These are phyloP conservation scores for Cladosporium sp. DNA, from an alignment of 2,329 filamentous ascomycete genomes.

Conservation along the genomic window DNA sequence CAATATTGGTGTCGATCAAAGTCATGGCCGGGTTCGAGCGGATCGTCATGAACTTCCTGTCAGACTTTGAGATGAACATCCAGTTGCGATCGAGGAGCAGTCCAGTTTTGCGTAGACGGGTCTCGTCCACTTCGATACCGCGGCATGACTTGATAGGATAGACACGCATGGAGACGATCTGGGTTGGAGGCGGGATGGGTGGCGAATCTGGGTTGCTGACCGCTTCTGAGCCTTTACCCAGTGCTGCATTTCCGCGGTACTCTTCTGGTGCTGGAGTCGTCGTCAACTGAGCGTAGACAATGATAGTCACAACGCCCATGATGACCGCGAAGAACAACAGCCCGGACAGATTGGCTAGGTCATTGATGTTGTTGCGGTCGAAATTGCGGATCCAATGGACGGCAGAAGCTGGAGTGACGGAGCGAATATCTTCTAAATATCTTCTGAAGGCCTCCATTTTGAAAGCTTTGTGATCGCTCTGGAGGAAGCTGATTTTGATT, in stretches of 20 bases:
- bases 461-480: not conserved
- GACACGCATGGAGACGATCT: slow-evolving; percentile 49
- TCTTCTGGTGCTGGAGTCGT: slow-evolving; percentile 18
- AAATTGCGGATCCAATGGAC: slow-evolving; percentile 8
- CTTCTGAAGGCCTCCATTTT: not conserved
- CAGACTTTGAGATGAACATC: slow-evolving; percentile 58
- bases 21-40: slow-evolving; percentile 60
- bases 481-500: not conserved
- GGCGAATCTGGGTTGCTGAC: slow-evolving; percentile 22
- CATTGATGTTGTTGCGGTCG: slow-evolving; percentile 6
- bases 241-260: slow-evolving; percentile 17
- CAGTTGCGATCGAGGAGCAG: slow-evolving; percentile 61
- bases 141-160: slow-evolving; percentile 67
- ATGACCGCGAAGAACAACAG: slow-evolving; percentile 23
- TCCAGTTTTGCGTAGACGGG: slow-evolving; percentile 52
- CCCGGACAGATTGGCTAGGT: slow-evolving; percentile 15
- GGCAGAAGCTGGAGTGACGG: not conserved
- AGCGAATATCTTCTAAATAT: not conserved
- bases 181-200: slow-evolving; percentile 34
- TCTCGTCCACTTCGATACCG: slow-evolving; percentile 52
- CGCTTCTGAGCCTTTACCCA: slow-evolving; percentile 20
- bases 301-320: slow-evolving; percentile 22
- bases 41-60: slow-evolving; percentile 59
- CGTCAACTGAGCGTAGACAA: slow-evolving; percentile 23
- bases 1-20: slow-evolving; percentile 53